phyloP scores from a whole-genome alignment of 805 yeast species.

The Zygosaccharomyces siamensis region DNA sequence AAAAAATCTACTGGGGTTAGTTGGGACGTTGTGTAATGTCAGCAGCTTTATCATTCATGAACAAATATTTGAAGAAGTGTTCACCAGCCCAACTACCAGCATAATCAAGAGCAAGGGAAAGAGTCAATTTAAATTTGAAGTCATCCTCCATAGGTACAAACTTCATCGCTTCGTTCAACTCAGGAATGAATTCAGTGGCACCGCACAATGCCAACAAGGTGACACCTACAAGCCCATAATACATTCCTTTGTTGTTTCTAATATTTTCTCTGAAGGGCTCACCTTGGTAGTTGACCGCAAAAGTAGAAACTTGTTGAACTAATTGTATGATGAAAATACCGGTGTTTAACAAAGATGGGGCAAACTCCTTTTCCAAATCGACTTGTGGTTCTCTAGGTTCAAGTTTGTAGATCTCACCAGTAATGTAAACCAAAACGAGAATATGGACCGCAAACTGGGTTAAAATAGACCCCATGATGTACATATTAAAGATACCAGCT shows the following conservation, averaged over 20 bases:
- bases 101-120: slow-evolving; percentile 69
- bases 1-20: slow-evolving; percentile 1
- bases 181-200: slow-evolving; percentile 92
- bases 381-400: slow-evolving; percentile 92
- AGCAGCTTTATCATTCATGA: slow-evolving; percentile 87
- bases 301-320: slow-evolving; percentile 95
- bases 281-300: slow-evolving; percentile 97
- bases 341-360: slow-evolving; percentile 88
- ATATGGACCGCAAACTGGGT: slow-evolving; percentile 96
- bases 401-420: slow-evolving; percentile 72
- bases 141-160: slow-evolving; percentile 76
- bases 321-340: slow-evolving; percentile 92
- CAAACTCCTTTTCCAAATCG: slow-evolving; percentile 83
- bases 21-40: slow-evolving; percentile 60
- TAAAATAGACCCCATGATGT: slow-evolving; percentile 95
- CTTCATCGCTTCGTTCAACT: slow-evolving; percentile 84
- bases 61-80: slow-evolving; percentile 70
- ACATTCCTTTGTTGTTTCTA: slow-evolving; percentile 91
- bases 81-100: slow-evolving; percentile 75
- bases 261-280: slow-evolving; percentile 92
- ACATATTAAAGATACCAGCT: slow-evolving; percentile 90
- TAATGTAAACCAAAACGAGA: slow-evolving; percentile 72
- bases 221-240: slow-evolving; percentile 88
- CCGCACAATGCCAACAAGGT: slow-evolving; percentile 84
- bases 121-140: slow-evolving; percentile 76